Evolutionary conservation across 169 alveolate genomes (phyloP).

Genomic region (Perkinsus chesapeaki): DNA sequence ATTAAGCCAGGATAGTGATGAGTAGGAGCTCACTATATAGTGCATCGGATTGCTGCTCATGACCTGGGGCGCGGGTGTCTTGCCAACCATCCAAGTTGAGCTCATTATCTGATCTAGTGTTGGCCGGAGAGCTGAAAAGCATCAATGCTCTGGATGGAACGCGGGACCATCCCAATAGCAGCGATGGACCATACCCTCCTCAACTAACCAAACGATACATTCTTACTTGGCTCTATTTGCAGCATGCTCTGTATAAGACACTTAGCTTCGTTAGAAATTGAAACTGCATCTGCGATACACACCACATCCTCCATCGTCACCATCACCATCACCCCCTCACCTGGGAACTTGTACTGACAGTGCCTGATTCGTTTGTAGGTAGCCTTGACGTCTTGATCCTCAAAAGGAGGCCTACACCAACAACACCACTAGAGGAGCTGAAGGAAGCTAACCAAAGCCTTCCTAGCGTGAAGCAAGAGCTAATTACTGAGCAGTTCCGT

Average conservation of each 20-base stretch:
- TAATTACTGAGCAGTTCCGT: too few species aligned
- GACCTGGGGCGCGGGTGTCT: neutral
- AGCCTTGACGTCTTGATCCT: conserved; percentile 61
- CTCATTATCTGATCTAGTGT: conserved; percentile 47
- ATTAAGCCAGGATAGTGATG: neutral
- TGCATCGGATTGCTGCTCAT: neutral
- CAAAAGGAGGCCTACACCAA: conserved; percentile 67
- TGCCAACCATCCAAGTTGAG: conserved; percentile 36
- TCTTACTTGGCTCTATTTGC: conserved; percentile 57
- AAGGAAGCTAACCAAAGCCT: too few species aligned
- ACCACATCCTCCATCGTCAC: neutral
- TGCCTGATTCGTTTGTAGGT: conserved; percentile 65
- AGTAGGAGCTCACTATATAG: neutral
- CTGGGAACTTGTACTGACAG: neutral
- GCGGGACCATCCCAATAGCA: conserved; percentile 56
- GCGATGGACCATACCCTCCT: conserved; percentile 52
- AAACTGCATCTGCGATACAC: conserved; percentile 58
- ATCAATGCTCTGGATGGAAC: conserved; percentile 50
- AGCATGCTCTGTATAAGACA: conserved; percentile 58
- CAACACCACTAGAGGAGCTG: too few species aligned
- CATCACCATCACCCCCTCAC: conserved; percentile 48
- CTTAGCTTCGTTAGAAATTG: conserved; percentile 49
- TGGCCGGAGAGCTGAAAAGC: conserved; percentile 48
- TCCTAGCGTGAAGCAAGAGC: too few species aligned
- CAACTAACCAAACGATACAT: conserved; percentile 54